Evolutionary conservation across 805 yeast species (phyloP).

Genomic region (Isabelozyma pseudorhagii): DNA sequence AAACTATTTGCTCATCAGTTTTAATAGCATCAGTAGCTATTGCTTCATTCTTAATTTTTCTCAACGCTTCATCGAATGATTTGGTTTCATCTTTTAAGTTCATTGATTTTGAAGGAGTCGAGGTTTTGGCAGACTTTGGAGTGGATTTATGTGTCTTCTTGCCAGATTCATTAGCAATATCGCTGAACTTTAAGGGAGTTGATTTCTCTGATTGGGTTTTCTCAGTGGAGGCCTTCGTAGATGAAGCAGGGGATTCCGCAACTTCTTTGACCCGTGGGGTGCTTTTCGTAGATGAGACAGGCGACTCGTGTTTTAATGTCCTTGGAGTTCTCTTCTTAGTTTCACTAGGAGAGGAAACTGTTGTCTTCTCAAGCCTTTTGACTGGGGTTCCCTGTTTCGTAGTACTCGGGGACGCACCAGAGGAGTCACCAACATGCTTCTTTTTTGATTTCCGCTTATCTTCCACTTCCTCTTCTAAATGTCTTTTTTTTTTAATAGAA

Average conservation of each 20-base stretch:
- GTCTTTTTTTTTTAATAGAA: conserved; percentile 1
- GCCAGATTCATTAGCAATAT: background rate
- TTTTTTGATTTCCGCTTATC: background rate
- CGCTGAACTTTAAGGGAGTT: background rate
- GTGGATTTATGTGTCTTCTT: conserved; percentile 2
- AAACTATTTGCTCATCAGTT: background rate
- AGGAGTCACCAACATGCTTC: background rate
- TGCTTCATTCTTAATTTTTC: conserved; percentile 9
- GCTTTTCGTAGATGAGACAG: background rate
- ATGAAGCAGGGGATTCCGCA: background rate
- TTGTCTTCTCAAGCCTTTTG: no score
- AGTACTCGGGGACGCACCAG: background rate
- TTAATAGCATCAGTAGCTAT: conserved; percentile 1
- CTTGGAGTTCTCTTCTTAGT: no score
- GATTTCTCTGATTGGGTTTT: background rate
- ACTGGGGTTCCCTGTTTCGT: background rate
- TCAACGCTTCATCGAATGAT: conserved; percentile 19
- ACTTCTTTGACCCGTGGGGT: background rate
- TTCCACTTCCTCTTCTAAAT: conserved; percentile 1
- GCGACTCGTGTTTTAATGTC: no score
- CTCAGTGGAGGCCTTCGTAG: no score
- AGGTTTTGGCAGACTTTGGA: background rate
- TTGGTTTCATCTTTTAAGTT: conserved; percentile 1
- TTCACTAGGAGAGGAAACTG: no score
- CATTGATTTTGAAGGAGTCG: conserved; percentile 2